These are phyloP conservation scores for Fonsecaea monophora DNA, from an alignment of 2,329 filamentous ascomycete species.

Conservation along the genomic window DNA sequence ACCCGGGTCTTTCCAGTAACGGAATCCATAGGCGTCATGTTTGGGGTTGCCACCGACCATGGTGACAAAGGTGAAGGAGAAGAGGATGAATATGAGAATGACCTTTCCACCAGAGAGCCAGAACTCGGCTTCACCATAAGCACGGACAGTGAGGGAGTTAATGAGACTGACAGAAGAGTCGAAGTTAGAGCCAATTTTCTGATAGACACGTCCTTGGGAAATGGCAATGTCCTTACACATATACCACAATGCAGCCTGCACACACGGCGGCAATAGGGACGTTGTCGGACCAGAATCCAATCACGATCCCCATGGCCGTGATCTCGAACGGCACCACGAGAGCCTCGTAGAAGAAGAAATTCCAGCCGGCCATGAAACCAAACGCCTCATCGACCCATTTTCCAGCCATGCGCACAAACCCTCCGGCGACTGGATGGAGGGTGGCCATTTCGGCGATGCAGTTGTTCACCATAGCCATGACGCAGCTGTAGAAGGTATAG, in stretches of 20 bases:
- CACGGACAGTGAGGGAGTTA: constrained; percentile 72
- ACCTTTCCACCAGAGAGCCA: constrained; percentile 71
- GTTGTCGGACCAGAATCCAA: constrained; percentile 49
- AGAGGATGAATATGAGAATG: constrained; percentile 69
- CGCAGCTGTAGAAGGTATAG: constrained; percentile 42
- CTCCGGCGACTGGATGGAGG: constrained; percentile 50
- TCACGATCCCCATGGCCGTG: constrained; percentile 48
- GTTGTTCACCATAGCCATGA: constrained; percentile 47
- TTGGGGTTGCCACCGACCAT: constrained; percentile 81
- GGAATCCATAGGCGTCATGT: constrained; percentile 72
- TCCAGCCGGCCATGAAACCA: constrained; percentile 54
- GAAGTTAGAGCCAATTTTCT: too few species aligned
- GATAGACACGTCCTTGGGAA: too few species aligned
- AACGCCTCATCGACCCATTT: constrained; percentile 55
- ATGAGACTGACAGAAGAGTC: constrained; percentile 47
- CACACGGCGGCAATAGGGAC: constrained; percentile 47
- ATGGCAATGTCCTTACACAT: constrained; percentile 25
- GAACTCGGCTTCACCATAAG: constrained; percentile 76
- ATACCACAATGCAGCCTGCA: constrained; percentile 39
- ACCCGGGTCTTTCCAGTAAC: constrained; percentile 67
- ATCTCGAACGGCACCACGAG: constrained; percentile 50
- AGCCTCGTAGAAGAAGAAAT: constrained; percentile 55
- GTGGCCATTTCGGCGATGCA: constrained; percentile 54
- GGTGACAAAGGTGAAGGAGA: constrained; percentile 76
- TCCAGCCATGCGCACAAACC: constrained; percentile 49